Base-by-base conservation (phyloP, 2,329 filamentous ascomycete species). In the Fusarium tricinctum region DNA sequence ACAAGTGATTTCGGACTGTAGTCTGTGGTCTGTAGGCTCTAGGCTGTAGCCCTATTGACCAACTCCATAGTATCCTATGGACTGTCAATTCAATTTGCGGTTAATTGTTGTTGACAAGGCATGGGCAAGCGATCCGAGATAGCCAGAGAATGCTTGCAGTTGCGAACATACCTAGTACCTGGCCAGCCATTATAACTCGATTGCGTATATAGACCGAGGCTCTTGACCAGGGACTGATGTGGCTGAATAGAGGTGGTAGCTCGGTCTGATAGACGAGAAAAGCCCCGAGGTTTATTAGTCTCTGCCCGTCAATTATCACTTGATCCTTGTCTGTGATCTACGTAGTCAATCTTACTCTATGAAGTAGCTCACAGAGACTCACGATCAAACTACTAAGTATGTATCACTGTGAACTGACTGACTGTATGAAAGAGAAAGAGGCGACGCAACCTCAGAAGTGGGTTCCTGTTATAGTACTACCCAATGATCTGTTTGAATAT, bases 301-400 rank as follows among this genome's bases (percentile, higher is more conserved):
- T 55, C n/a, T 35, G 53, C 57, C 40, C 58, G 44, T 63, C 20
- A 47, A 56, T 55, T 33, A 51, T 62, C 50, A 57, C 52, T 48
- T 39, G 47, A 66, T 46, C 51, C 66, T 66, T 69, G 48, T 43
- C 51, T 65, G 51, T 62, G 66, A 66, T 60, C 44, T 69, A 52
- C 43, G 48, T 53, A 57, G 58, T 63, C 47, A 49, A 62, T 53
- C 49, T 50, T 53, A 50, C 49, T 47, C 28, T 30, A 30, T 30
- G 17, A 17, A 35, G 33, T 8, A 35, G 35, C 17, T 38, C 17
- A 38, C 35, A 10, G 17, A n/a, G 17, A 38, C 35, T 38, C 17
- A 38, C 43, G 35, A 51, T 28, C 22, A 30, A 58, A 32, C 22
- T 44, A 22, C 15, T 30, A n/a, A 9, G 13, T 20, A 28, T n/a